Percentiles rank a stretch among this genome's conserved stretches.
These are phyloP conservation scores for Acrocalymma vagum DNA, from an alignment of 2,329 filamentous ascomycete species.

Conservation along the genomic window DNA sequence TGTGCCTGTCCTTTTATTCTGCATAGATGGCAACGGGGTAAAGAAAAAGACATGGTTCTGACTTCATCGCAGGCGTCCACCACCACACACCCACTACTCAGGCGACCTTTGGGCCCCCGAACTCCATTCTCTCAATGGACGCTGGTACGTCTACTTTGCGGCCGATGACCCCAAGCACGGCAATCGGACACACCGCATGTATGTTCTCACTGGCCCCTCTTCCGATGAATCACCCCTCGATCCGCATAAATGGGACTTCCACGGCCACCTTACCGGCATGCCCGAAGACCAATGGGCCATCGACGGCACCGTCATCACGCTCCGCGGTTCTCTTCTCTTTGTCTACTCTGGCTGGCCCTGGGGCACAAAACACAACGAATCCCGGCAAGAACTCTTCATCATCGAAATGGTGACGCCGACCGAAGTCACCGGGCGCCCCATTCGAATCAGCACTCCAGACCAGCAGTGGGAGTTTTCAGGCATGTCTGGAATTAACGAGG, in stretches of 20 bases:
- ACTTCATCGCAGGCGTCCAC: slow-evolving; percentile 52
- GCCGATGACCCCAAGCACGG: slow-evolving; percentile 52
- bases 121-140: slow-evolving; percentile 59
- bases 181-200: slow-evolving; percentile 57
- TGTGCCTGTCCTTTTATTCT: too few relatives aligned
- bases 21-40: too few relatives aligned
- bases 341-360: slow-evolving; percentile 58
- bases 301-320: slow-evolving; percentile 55
- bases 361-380: slow-evolving; percentile 43
- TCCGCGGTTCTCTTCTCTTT: slow-evolving; percentile 50
- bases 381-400: slow-evolving; percentile 55
- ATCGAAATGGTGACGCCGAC: slow-evolving; percentile 48
- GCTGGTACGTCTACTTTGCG: slow-evolving; percentile 64
- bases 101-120: slow-evolving; percentile 65
- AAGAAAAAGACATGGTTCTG: too few relatives aligned
- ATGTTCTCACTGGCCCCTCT: slow-evolving; percentile 53
- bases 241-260: slow-evolving; percentile 49
- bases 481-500: slow-evolving; percentile 55
- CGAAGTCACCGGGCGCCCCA: slow-evolving; percentile 42
- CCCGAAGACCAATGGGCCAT: slow-evolving; percentile 57
- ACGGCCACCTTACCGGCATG: slow-evolving; percentile 51
- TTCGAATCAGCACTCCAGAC: slow-evolving; percentile 51
- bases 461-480: slow-evolving; percentile 52
- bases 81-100: slow-evolving; percentile 52
- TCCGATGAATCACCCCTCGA: slow-evolving; percentile 38